Base-by-base conservation (phyloP, 1,139 yeast genomes). In the Lipomyces yarrowii region DNA sequence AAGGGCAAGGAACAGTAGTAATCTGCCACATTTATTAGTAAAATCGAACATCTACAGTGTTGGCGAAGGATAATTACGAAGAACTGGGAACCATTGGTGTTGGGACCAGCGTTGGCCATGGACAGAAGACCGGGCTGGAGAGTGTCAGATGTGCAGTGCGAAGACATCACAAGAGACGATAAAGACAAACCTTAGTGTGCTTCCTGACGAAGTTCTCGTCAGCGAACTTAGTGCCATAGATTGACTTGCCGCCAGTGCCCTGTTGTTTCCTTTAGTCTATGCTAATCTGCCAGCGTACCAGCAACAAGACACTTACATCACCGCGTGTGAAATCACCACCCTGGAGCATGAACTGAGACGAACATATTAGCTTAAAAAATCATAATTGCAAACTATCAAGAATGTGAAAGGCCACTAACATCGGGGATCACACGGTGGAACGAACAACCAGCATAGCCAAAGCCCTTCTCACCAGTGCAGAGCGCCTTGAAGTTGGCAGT, bases 91-190 rank as follows among this genome's bases (percentile, higher is more conserved):
- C 99, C 99, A 85, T 94, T 94, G 87, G 98, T 93, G 93, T 93
- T 91, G 82, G 97, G 97, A 79, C 99, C 99, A 76, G 98, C 98
- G 79, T 94, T 94, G 81, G 99, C 99, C 99, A 94, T 94, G 76
- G 97, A 91, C 80, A 94, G 87, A 77, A 93, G 86, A 83, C 98
- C 98, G 76, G 98, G 97, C 82, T 84, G 88, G 7, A 15, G 48
- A 5, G 21, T 6, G 48, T 42, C 48, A 42, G 48, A n/a, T 0
- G 15, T 4, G 15, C 39, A 1, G 10, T 35, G 30, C 21, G 26
- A 18, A 30, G 57, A 30, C 57, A 32, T 8, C 26, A 23, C 15
- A 18, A 30, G 26, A n/a, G 26, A n/a, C 26, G 37, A 15, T 13
- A 55, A 18, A 18, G n/a, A 26, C 60, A 52, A 54, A 67, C 69